phyloP scores from a whole-genome alignment of 2,329 filamentous ascomycete species.

The Gliomastix tumulicola region DNA sequence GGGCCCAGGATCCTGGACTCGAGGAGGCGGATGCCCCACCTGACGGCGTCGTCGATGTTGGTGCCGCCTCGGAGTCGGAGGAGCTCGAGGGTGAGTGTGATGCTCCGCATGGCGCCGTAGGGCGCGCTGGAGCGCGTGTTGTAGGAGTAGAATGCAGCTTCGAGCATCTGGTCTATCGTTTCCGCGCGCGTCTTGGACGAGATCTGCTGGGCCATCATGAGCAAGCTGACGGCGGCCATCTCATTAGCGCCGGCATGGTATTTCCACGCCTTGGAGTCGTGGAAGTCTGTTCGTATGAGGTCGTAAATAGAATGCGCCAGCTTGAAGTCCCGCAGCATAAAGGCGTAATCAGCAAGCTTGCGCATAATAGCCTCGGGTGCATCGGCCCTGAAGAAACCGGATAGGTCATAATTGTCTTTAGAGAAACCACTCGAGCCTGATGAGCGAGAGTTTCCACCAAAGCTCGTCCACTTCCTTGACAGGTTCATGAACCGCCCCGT shows the following conservation, averaged over 20 bases:
- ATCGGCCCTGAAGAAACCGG: conserved; percentile 79
- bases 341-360: conserved; percentile 88
- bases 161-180: conserved; percentile 77
- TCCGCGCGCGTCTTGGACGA: conserved; percentile 74
- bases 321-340: conserved; percentile 97
- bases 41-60: conserved; percentile 78
- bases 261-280: conserved; percentile 93
- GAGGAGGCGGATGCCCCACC: conserved; percentile 74
- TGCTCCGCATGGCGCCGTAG: conserved; percentile 72
- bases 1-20: conserved; percentile 70
- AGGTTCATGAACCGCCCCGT: conserved; percentile 92
- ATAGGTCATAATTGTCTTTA: conserved; percentile 68
- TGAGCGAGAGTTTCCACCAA: conserved; percentile 60
- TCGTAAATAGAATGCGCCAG: conserved; percentile 89
- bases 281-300: conserved; percentile 79
- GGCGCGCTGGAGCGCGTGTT: conserved; percentile 74
- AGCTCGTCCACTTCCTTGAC: conserved; percentile 82
- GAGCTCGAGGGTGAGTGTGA: conserved; percentile 73
- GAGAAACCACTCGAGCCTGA: conserved; percentile 43
- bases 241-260: conserved; percentile 92
- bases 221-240: conserved; percentile 81
- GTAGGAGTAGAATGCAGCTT: conserved; percentile 89
- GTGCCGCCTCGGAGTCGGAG: conserved; percentile 73
- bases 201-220: conserved; percentile 67
- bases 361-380: conserved; percentile 85